Conservation (phyloP, 345 rosid genomes). For the Salix dunnii region DNA sequence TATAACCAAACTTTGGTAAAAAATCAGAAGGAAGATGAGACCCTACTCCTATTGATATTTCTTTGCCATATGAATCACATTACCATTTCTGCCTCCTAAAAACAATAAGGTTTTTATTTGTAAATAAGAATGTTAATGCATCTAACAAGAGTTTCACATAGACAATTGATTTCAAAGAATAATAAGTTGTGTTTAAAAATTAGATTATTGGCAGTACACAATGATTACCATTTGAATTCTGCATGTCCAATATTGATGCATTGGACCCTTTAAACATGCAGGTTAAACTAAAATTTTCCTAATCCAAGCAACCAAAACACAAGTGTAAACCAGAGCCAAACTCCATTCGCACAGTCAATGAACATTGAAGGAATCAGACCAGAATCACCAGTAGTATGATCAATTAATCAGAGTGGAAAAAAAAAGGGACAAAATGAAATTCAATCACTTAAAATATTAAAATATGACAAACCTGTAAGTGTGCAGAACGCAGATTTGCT, state of each 20-base stretch:
- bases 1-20: not conserved
- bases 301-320: not conserved
- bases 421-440: not conserved
- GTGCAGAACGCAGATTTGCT: constrained; percentile 87
- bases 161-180: not conserved
- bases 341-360: not conserved
- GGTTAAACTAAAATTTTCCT: not conserved
- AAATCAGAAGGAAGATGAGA: not conserved
- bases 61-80: not conserved
- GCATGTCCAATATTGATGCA: not conserved
- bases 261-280: not conserved
- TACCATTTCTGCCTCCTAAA: not conserved
- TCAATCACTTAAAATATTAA: not conserved
- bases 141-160: not conserved
- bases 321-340: not conserved
- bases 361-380: not conserved
- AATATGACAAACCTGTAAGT: constrained; percentile 58
- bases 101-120: not conserved
- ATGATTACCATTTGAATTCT: not conserved
- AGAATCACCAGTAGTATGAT: not conserved
- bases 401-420: not conserved
- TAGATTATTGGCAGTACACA: not conserved
- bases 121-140: not conserved
- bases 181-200: not conserved
- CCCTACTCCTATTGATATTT: not conserved